These are phyloP conservation scores for Candida dubliniensis DNA, from an alignment of 1,139 yeast genomes.

Conservation along the genomic window DNA sequence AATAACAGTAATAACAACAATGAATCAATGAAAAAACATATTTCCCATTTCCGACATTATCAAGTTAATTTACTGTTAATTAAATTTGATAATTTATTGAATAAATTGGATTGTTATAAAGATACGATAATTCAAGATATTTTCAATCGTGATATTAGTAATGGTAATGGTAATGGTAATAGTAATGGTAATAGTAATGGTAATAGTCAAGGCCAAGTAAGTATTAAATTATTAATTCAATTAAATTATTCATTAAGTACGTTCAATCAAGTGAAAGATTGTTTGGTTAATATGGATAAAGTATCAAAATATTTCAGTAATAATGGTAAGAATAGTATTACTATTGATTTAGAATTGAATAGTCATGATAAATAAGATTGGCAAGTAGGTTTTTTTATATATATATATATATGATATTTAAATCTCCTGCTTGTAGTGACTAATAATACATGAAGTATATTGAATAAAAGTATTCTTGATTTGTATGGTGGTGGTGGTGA, in stretches of 20 bases:
- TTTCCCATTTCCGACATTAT: slow-evolving; percentile 11
- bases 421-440: too few species aligned
- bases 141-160: slow-evolving; percentile 9
- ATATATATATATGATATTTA: too few species aligned
- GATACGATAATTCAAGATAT: slow-evolving; percentile 26
- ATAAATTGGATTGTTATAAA: slow-evolving; percentile 21
- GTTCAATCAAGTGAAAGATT: slow-evolving; percentile 16
- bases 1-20: background rate
- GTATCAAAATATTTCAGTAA: slow-evolving; percentile 11
- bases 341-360: slow-evolving; percentile 14
- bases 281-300: slow-evolving; percentile 14
- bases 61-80: slow-evolving; percentile 9
- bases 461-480: too few species aligned
- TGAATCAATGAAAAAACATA: slow-evolving; percentile 7
- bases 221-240: slow-evolving; percentile 19
- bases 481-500: too few species aligned
- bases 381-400: too few species aligned
- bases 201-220: too few species aligned
- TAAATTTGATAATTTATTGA: slow-evolving; percentile 14
- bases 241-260: slow-evolving; percentile 14
- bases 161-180: background rate
- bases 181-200: slow-evolving; percentile 17
- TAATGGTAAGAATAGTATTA: slow-evolving; percentile 11
- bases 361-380: background rate
- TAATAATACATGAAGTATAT: too few species aligned